Percentiles rank a stretch among this genome's conserved stretches.
Conservation (phyloP, 176 grass and related monocot genomes). For the Paspalum vaginatum region DNA sequence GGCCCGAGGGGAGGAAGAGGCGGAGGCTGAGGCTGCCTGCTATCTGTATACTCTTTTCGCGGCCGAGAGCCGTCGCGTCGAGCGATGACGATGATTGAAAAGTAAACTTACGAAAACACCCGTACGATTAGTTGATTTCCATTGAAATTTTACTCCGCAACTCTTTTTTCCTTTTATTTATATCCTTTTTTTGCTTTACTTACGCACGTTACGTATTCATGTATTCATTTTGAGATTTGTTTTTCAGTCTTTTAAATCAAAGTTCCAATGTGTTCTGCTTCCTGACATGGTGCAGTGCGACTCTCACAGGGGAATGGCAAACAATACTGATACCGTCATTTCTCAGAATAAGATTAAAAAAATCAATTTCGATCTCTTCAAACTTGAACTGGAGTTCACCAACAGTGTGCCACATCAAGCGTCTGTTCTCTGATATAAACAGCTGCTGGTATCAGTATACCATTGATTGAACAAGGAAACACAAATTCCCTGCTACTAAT, state of each 20-base stretch:
- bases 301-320: neutral
- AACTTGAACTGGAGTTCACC: neutral
- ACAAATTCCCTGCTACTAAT: neutral
- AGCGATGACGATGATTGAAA: neutral
- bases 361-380: neutral
- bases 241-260: too few species aligned
- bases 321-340: neutral
- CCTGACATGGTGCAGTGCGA: neutral
- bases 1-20: too few species aligned
- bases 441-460: neutral
- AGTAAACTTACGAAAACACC: neutral
- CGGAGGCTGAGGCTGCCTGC: neutral
- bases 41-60: too few species aligned
- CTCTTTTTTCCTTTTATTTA: neutral
- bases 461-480: neutral
- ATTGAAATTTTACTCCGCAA: too few species aligned
- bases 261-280: too few species aligned
- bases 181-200: neutral
- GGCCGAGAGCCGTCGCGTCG: too few species aligned
- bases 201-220: neutral
- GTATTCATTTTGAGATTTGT: too few species aligned
- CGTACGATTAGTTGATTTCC: neutral
- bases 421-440: neutral
- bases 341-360: neutral
- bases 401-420: neutral